These are phyloP conservation scores for Cercospora zeina DNA, from an alignment of 2,329 filamentous ascomycete genomes.

Conservation along the genomic window DNA sequence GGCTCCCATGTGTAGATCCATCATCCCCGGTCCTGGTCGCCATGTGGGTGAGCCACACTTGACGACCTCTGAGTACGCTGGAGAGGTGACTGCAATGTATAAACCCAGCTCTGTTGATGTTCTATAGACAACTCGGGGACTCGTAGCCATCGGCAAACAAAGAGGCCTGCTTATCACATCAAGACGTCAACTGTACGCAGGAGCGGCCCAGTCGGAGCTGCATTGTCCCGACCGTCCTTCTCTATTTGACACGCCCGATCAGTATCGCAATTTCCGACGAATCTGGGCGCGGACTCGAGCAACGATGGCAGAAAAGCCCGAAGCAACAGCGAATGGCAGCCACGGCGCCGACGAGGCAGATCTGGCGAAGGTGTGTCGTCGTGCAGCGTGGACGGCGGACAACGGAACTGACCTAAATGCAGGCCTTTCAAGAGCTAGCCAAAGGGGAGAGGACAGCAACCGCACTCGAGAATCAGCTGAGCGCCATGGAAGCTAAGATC, in stretches of 20 bases:
- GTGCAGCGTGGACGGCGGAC: too few species aligned
- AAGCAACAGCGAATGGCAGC: constrained; percentile 27
- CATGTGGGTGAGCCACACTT: neutral
- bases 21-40: neutral
- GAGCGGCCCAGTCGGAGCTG: constrained; percentile 9
- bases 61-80: neutral
- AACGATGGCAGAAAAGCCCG: constrained; percentile 30
- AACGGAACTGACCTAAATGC: constrained; percentile 4
- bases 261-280: neutral
- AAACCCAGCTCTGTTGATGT: neutral
- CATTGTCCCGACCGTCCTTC: constrained; percentile 10
- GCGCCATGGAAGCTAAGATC: constrained; percentile 57
- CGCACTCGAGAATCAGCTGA: constrained; percentile 57
- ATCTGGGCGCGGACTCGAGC: neutral
- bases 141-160: neutral
- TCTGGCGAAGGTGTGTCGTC: constrained; percentile 31
- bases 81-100: neutral
- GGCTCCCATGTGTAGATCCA: constrained; percentile 13
- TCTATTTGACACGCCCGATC: neutral
- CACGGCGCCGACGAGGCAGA: constrained; percentile 30
- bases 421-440: constrained; percentile 55
- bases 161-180: constrained; percentile 20
- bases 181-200: constrained; percentile 18
- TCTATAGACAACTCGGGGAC: neutral
- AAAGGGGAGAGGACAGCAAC: constrained; percentile 59